phyloP scores from a whole-genome alignment of 169 alveolate genomes.

The Miamiensis avidus region DNA sequence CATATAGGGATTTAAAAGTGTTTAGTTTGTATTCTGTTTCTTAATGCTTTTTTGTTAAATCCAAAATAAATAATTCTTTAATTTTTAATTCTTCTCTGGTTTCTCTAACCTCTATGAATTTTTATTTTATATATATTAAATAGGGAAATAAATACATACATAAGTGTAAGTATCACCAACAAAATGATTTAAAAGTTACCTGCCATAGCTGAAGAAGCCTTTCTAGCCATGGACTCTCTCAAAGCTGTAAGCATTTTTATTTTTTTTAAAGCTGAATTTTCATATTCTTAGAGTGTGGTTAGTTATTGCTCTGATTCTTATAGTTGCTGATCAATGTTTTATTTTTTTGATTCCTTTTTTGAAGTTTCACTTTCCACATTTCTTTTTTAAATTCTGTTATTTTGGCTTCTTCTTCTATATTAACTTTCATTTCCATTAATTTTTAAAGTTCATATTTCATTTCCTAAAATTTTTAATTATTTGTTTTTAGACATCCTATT shows the following conservation, averaged over 20 bases:
- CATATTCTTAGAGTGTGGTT: constrained; percentile 54
- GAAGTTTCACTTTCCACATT: constrained; percentile 59
- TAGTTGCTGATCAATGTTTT: constrained; percentile 52
- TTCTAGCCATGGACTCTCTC: constrained; percentile 85
- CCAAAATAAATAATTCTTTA: constrained; percentile 79
- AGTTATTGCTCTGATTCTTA: constrained; percentile 54
- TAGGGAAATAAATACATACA: too few species aligned
- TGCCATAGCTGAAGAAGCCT: constrained; percentile 58
- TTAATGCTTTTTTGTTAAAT: constrained; percentile 76
- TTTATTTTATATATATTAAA: constrained; percentile 27
- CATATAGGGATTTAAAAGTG: constrained; percentile 78
- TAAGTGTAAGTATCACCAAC: too few species aligned
- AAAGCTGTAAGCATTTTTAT: constrained; percentile 68
- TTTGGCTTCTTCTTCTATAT: constrained; percentile 57
- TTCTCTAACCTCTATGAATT: constrained; percentile 76
- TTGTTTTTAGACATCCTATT: constrained; percentile 38
- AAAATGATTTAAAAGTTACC: neutral
- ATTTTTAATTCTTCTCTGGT: constrained; percentile 83
- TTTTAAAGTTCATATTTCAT: constrained; percentile 59
- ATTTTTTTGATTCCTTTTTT: constrained; percentile 42
- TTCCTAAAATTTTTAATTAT: constrained; percentile 42
- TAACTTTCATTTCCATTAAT: constrained; percentile 47
- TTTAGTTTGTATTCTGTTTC: constrained; percentile 80
- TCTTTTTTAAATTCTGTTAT: constrained; percentile 47
- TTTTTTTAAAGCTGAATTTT: constrained; percentile 68